Evolutionary conservation across 2,329 filamentous ascomycete species (phyloP).

Genomic region (Botryotinia calthae): DNA sequence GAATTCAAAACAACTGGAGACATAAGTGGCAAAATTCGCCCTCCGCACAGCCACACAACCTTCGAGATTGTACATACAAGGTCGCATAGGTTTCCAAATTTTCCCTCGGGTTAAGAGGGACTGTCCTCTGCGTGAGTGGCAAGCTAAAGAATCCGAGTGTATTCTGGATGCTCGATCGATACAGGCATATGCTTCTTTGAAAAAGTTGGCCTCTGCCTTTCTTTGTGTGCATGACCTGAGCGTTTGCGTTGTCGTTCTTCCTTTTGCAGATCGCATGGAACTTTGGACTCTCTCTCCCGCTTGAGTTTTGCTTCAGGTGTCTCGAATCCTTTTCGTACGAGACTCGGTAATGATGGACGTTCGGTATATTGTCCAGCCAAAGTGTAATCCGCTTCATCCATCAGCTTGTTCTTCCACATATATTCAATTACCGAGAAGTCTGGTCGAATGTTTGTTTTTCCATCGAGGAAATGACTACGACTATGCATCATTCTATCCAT

Average conservation of each 20-base stretch:
- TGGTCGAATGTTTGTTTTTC: conserved; percentile 32
- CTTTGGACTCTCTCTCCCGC: conserved; percentile 12
- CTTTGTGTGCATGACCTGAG: background rate
- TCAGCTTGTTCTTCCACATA: conserved; percentile 34
- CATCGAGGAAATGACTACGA: conserved; percentile 41
- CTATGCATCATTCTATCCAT: conserved; percentile 50
- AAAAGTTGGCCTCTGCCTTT: background rate
- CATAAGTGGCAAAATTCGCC: conserved; percentile 1
- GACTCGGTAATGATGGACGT: conserved; percentile 23
- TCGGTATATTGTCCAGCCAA: conserved; percentile 25
- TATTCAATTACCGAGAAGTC: conserved; percentile 46
- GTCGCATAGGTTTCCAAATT: background rate
- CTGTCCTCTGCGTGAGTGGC: background rate
- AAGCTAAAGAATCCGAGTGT: background rate
- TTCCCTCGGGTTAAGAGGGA: background rate
- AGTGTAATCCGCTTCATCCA: conserved; percentile 33
- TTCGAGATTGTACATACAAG: background rate
- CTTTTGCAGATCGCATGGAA: conserved; percentile 10
- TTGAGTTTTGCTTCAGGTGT: conserved; percentile 22
- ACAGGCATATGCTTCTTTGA: conserved; percentile 5
- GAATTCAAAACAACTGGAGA: background rate
- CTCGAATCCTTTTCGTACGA: conserved; percentile 20
- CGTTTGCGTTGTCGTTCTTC: conserved; percentile 20
- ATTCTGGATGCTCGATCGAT: background rate
- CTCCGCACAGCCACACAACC: background rate